phyloP scores from a whole-genome alignment of 2,329 filamentous ascomycete species.

The Metarhizium sp. region DNA sequence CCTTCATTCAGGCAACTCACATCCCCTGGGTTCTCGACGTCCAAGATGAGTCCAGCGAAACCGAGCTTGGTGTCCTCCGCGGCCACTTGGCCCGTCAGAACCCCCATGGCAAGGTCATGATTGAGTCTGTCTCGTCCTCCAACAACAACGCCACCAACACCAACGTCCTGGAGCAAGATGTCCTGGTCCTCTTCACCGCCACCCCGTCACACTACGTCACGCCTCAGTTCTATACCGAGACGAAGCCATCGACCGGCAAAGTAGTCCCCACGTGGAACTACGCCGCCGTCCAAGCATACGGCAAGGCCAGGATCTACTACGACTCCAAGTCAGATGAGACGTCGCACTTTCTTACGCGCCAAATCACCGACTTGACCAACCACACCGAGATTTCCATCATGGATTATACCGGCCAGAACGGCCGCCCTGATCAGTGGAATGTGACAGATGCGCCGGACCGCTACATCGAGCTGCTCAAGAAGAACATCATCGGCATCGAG shows the following conservation, averaged over 20 bases:
- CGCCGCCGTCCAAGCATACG: slow-evolving; percentile 54
- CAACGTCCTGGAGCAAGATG: slow-evolving; percentile 36
- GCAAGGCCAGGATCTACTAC: slow-evolving; percentile 42
- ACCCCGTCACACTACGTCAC: slow-evolving; percentile 55
- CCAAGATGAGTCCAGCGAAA: slow-evolving; percentile 28
- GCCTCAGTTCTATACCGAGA: slow-evolving; percentile 57
- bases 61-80: slow-evolving; percentile 36
- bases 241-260: slow-evolving; percentile 54
- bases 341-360: slow-evolving; percentile 35
- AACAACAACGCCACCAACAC: slow-evolving; percentile 8
- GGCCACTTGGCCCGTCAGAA: slow-evolving; percentile 56
- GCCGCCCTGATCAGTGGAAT: slow-evolving; percentile 34
- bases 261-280: slow-evolving; percentile 63
- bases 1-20: slow-evolving; percentile 48
- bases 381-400: slow-evolving; percentile 46
- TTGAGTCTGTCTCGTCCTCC: slow-evolving; percentile 29
- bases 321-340: slow-evolving; percentile 38
- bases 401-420: slow-evolving; percentile 35
- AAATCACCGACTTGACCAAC: slow-evolving; percentile 42
- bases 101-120: slow-evolving; percentile 53
- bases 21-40: slow-evolving; percentile 51
- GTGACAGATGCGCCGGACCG: slow-evolving; percentile 45
- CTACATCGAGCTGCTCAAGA: slow-evolving; percentile 46
- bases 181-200: slow-evolving; percentile 53
- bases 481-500: slow-evolving; percentile 51